Evolutionary conservation across 73 alveolate genomes (phyloP).

Genomic region (Stentor roeselii): DNA sequence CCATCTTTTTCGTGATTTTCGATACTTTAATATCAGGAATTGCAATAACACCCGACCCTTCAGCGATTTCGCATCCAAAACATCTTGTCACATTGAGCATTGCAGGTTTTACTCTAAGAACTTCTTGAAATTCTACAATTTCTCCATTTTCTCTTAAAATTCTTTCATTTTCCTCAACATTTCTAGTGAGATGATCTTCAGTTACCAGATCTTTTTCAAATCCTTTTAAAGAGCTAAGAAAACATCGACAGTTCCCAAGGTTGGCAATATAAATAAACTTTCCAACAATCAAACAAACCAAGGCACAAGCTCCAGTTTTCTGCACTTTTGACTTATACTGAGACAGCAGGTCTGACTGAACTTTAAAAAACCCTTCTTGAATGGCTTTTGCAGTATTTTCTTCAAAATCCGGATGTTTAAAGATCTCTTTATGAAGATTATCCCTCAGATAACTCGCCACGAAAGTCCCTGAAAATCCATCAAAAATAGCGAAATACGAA

Average conservation of each 20-base stretch:
- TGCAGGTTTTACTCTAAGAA: not conserved
- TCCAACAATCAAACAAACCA: no score
- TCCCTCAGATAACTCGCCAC: not conserved
- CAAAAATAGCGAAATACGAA: conserved; percentile 1
- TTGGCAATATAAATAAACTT: no score
- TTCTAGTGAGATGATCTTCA: not conserved
- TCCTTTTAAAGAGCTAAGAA: not conserved
- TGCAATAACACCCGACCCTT: conserved; percentile 35
- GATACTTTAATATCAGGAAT: conserved; percentile 65
- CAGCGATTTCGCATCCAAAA: not conserved
- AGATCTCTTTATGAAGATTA: not conserved
- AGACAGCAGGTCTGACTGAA: not conserved
- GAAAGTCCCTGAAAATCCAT: not conserved
- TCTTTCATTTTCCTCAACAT: not conserved
- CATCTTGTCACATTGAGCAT: not conserved
- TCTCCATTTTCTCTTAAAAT: not conserved
- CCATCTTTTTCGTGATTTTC: conserved; percentile 54
- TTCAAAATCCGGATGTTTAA: not conserved
- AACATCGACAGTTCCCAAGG: no score
- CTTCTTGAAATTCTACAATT: not conserved
- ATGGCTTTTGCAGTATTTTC: not conserved
- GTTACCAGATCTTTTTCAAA: not conserved
- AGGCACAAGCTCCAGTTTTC: no score
- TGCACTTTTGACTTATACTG: not conserved
- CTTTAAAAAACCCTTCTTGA: not conserved